These are phyloP conservation scores for Aspergillus conjunctus DNA, from an alignment of 495 filamentous ascomycete genomes.

Conservation along the genomic window DNA sequence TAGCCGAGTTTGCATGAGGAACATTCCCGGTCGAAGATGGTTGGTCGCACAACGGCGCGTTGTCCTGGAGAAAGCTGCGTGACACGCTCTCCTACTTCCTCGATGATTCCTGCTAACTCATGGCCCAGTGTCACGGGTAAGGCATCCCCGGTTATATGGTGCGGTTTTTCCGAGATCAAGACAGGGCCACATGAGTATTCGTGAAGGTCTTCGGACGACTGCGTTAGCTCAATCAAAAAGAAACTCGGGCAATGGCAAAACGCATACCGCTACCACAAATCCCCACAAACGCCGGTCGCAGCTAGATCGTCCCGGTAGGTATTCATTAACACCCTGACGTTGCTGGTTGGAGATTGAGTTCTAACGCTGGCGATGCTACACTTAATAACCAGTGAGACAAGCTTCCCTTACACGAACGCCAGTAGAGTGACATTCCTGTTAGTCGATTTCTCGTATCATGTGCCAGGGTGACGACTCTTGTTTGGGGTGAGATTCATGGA, in stretches of 20 bases:
- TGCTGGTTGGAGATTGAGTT: not conserved
- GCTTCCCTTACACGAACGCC: not conserved
- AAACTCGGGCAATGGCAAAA: not conserved
- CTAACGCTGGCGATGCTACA: not conserved
- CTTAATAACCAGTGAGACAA: not conserved
- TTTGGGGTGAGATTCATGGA: no score
- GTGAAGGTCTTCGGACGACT: conserved; percentile 10
- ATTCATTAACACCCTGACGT: not conserved
- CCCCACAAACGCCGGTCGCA: conserved; percentile 58
- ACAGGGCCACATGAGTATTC: conserved; percentile 47
- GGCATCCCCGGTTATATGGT: conserved; percentile 56
- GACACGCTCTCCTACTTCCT: conserved; percentile 59
- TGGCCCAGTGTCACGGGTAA: conserved; percentile 62
- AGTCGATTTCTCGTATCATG: not conserved
- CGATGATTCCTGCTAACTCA: conserved; percentile 60
- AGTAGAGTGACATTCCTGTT: not conserved
- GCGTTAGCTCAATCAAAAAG: not conserved
- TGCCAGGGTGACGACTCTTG: no score
- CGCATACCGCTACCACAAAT: conserved; percentile 56
- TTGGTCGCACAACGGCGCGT: conserved; percentile 58
- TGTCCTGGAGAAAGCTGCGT: conserved; percentile 53
- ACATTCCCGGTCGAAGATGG: conserved; percentile 61
- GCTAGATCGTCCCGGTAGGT: conserved; percentile 23
- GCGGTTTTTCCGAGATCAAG: conserved; percentile 52
- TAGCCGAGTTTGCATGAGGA: conserved; percentile 52